Evolutionary conservation across 2,329 filamentous ascomycete genomes (phyloP).

Genomic region (Botrytis sinoallii): DNA sequence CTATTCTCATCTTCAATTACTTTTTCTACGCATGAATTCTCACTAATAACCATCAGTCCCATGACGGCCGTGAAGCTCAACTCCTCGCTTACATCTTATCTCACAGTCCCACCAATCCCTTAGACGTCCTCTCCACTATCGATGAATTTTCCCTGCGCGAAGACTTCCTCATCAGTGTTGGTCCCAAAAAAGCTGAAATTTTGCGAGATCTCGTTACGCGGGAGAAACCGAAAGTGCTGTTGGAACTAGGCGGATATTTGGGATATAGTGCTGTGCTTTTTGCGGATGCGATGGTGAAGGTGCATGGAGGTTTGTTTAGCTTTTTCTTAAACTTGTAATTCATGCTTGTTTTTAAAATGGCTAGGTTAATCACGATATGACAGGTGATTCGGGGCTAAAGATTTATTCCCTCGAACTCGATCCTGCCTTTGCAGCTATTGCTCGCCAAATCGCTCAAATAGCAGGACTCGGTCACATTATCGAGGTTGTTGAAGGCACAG

Average conservation of each 20-base stretch:
- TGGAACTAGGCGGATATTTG: constrained; percentile 78
- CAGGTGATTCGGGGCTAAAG: constrained; percentile 58
- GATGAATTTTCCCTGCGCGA: constrained; percentile 62
- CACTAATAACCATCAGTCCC: constrained; percentile 39
- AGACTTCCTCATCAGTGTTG: constrained; percentile 76
- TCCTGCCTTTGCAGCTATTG: constrained; percentile 67
- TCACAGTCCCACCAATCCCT: constrained; percentile 59
- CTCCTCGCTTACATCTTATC: constrained; percentile 66
- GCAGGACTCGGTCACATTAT: constrained; percentile 67
- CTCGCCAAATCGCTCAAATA: constrained; percentile 63
- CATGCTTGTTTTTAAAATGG: background rate
- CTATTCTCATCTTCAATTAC: background rate
- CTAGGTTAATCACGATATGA: background rate
- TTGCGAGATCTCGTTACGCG: constrained; percentile 65
- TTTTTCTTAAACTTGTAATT: background rate
- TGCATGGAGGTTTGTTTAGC: background rate
- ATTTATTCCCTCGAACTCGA: constrained; percentile 59
- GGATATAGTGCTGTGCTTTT: constrained; percentile 78
- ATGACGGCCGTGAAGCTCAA: constrained; percentile 71
- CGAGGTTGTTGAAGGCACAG: constrained; percentile 65
- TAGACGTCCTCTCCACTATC: constrained; percentile 62
- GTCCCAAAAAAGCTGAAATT: constrained; percentile 67
- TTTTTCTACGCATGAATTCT: background rate
- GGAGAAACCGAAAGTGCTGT: constrained; percentile 63
- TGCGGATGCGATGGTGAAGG: constrained; percentile 56